Base-by-base conservation (phyloP, 495 filamentous ascomycete genomes). In the Aspergillus olivimuriae region DNA sequence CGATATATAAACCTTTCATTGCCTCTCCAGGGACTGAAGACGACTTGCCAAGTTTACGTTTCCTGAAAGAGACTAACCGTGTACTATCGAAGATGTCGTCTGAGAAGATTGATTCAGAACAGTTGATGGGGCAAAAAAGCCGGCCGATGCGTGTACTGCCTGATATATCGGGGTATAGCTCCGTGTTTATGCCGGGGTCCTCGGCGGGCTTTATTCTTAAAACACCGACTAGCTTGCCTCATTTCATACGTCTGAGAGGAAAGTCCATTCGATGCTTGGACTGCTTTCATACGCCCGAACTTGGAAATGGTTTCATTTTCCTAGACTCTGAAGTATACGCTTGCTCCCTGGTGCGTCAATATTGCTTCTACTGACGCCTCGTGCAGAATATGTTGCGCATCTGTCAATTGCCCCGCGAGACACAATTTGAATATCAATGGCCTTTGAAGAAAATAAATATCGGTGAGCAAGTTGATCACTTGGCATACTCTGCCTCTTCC, bases 1-100 rank as follows among this genome's bases (percentile, higher is more conserved):
- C 81, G n/a, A 71, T 96, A 34, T 98, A 97, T 56, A 80, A 87
- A 57, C 88, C 90, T 0, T 89, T 83, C 57, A 69, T 74, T 45
- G 61, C 61, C 9, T 46, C 63, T 4, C 43, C 47, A 3, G 56
- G 57, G 41, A 35, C 40, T 54, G 55, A 22, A 39, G 52, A 47
- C 41, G 60, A 40, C 15, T 58, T 62, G 10, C 58, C 73, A 32
- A 66, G 62, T 5, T 63, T 97, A 10, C 76, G 80, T 38, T 96
- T 94, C 52, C 62, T 81, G 11, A 94, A 94, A 52, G 67, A 90
- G n/a, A 69, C 46, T 75, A 90, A 68, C 63, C 74, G 43, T 65
- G 74, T 43, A 53, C 84, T 57, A 66, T 82, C 54, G 58, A 79
- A 54, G 64, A 64, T 57, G 44, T 15, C 61, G 14, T 61, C 75